phyloP scores from a whole-genome alignment of 345 rosid genomes.

The Eucalyptus regnans region DNA sequence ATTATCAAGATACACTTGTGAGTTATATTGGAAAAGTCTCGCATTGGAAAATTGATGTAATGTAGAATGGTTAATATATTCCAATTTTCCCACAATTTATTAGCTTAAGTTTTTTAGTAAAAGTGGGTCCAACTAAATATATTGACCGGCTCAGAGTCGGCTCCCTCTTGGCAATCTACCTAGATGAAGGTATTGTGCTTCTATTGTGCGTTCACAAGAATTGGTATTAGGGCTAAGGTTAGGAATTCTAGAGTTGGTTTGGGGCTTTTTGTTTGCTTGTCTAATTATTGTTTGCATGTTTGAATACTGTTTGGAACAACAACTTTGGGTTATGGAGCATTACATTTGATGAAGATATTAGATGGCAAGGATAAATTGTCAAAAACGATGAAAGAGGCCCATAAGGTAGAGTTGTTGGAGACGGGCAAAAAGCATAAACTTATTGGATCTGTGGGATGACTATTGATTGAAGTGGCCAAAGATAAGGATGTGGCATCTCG shows the following conservation, averaged over 20 bases:
- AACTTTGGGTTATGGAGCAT: background rate
- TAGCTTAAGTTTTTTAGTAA: background rate
- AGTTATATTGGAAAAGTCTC: background rate
- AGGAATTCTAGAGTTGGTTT: background rate
- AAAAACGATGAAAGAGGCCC: background rate
- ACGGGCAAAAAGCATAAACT: background rate
- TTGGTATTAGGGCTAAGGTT: background rate
- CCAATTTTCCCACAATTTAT: background rate
- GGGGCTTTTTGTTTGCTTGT: no score
- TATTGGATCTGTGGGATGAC: background rate
- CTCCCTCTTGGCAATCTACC: background rate
- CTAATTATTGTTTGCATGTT: background rate
- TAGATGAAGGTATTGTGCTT: background rate
- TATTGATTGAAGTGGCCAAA: background rate
- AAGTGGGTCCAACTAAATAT: background rate
- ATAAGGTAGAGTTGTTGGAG: background rate
- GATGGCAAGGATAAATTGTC: background rate
- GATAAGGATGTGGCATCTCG: background rate
- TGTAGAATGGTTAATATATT: background rate
- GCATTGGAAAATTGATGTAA: background rate
- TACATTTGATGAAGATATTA: background rate
- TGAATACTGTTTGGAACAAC: background rate
- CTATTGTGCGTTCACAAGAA: background rate
- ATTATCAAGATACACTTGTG: background rate
- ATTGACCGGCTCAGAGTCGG: accelerated